A percentile compares a stretch with the other conserved stretches of the same genome.
phyloP scores from a whole-genome alignment of 495 filamentous ascomycete species.

The Ramalina peruviana region DNA sequence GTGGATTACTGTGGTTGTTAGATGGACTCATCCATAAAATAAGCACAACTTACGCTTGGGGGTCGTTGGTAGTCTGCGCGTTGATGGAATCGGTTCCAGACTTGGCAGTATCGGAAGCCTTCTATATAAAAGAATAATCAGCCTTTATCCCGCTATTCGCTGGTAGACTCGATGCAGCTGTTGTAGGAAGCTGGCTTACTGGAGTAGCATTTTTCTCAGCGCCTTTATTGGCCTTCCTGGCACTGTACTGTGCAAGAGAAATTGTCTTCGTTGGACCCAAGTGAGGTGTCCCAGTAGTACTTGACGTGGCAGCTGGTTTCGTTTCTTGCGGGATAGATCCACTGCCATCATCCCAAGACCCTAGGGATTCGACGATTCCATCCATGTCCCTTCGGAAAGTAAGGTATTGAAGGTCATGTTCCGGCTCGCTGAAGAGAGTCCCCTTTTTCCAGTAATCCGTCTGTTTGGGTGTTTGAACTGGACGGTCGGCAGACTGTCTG shows the following conservation, averaged over 20 bases:
- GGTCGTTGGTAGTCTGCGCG: background rate
- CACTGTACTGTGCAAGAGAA: constrained; percentile 36
- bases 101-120: background rate
- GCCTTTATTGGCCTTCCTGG: constrained; percentile 17
- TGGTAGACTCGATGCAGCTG: constrained; percentile 14
- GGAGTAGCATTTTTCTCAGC: constrained; percentile 19
- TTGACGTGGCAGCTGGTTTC: constrained; percentile 20
- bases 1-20: too few species aligned
- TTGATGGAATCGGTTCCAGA: background rate
- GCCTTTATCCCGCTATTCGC: constrained; percentile 1
- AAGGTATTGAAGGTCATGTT: constrained; percentile 41
- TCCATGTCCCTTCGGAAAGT: constrained; percentile 37
- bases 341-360: constrained; percentile 39
- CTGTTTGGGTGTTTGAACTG: constrained; percentile 25
- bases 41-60: background rate
- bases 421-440: constrained; percentile 29
- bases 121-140: background rate
- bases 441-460: constrained; percentile 35
- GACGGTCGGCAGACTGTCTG: constrained; percentile 24
- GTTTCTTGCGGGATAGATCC: constrained; percentile 30
- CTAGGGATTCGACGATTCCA: constrained; percentile 29
- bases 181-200: constrained; percentile 4
- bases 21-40: too few species aligned
- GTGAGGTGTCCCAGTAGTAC: constrained; percentile 23
- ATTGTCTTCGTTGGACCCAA: constrained; percentile 30